A percentile compares a stretch with the other conserved stretches of the same genome.
These are phyloP conservation scores for Tubosaeta sp. DNA, from an alignment of 768 basidiomycete genomes.

Conservation along the genomic window DNA sequence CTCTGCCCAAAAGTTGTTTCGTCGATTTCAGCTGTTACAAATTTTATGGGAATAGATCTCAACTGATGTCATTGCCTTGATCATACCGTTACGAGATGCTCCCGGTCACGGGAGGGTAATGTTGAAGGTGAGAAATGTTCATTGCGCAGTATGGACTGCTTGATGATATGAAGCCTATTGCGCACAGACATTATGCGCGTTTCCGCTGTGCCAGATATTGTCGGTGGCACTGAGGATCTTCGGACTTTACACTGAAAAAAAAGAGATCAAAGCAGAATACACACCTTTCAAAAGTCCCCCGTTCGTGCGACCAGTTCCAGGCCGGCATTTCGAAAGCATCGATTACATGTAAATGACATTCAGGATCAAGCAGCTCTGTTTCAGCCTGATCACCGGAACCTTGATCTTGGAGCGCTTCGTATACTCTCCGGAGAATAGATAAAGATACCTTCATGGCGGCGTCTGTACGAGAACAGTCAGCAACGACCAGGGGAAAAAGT, in stretches of 20 bases:
- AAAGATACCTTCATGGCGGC: conserved; percentile 80
- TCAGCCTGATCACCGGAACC: conserved; percentile 43
- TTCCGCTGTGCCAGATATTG: conserved; percentile 80
- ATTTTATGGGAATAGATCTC: conserved; percentile 16
- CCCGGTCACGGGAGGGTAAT: conserved; percentile 81
- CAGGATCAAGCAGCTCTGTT: conserved; percentile 69
- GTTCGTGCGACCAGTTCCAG: conserved; percentile 86
- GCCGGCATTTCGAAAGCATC: conserved; percentile 95
- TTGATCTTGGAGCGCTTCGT: conserved; percentile 68
- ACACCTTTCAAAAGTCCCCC: conserved; percentile 86
- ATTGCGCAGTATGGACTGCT: conserved; percentile 89
- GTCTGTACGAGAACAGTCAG: conserved; percentile 40
- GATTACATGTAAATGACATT: conserved; percentile 76
- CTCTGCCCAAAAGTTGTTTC: conserved; percentile 89
- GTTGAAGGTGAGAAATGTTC: conserved; percentile 98
- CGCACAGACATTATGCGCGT: conserved; percentile 76
- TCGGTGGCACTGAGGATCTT: conserved; percentile 49
- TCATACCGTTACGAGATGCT: conserved; percentile 81
- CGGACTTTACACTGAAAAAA: conserved; percentile 9
- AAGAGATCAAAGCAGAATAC: conserved; percentile 12
- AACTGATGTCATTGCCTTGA: conserved; percentile 9
- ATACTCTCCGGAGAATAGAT: conserved; percentile 63
- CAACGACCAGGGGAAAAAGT: neutral
- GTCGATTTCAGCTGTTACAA: conserved; percentile 79
- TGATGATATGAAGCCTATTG: conserved; percentile 85